A percentile compares a stretch with the other conserved stretches of the same genome.
Evolutionary conservation across 495 filamentous ascomycete species (phyloP).

Genomic region (Massariosphaeria phaeospora): DNA sequence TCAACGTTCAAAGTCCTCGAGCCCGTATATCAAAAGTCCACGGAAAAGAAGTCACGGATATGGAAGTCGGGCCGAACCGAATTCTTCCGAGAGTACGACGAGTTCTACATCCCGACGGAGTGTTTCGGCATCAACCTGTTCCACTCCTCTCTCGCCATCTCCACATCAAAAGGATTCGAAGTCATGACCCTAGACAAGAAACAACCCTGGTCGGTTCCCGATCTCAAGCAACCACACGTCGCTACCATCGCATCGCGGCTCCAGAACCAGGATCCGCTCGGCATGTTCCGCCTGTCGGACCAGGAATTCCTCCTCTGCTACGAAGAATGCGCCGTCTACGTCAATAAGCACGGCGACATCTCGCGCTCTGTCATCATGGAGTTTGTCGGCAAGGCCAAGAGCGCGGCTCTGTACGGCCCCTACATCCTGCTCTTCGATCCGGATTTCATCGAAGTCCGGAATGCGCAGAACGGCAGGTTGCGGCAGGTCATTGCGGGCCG

Average conservation of each 20-base stretch:
- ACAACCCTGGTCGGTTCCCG: conserved; percentile 80
- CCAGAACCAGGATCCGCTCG: conserved; percentile 73
- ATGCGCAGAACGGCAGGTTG: conserved; percentile 89
- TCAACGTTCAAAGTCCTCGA: conserved; percentile 62
- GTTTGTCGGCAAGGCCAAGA: conserved; percentile 84
- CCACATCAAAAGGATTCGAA: conserved; percentile 89
- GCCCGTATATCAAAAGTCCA: conserved; percentile 83
- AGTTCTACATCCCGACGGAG: conserved; percentile 98
- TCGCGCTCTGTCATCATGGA: conserved; percentile 91
- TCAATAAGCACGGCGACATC: conserved; percentile 96
- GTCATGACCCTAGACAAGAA: conserved; percentile 97
- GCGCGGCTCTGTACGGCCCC: conserved; percentile 68
- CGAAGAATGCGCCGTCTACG: conserved; percentile 91
- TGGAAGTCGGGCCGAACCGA: conserved; percentile 74
- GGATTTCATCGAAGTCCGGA: conserved; percentile 91
- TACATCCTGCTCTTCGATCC: conserved; percentile 59
- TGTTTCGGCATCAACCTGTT: conserved; percentile 94
- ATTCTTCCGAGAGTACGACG: conserved; percentile 95
- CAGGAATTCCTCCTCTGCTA: conserved; percentile 92
- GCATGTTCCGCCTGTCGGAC: conserved; percentile 94
- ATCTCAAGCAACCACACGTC: conserved; percentile 69
- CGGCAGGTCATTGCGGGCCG: conserved; percentile 90
- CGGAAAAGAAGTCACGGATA: conserved; percentile 68
- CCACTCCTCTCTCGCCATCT: conserved; percentile 84
- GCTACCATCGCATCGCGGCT: conserved; percentile 76